Base-by-base conservation (phyloP, 768 basidiomycete species). In the Tricholoma hemisulphureum region DNA sequence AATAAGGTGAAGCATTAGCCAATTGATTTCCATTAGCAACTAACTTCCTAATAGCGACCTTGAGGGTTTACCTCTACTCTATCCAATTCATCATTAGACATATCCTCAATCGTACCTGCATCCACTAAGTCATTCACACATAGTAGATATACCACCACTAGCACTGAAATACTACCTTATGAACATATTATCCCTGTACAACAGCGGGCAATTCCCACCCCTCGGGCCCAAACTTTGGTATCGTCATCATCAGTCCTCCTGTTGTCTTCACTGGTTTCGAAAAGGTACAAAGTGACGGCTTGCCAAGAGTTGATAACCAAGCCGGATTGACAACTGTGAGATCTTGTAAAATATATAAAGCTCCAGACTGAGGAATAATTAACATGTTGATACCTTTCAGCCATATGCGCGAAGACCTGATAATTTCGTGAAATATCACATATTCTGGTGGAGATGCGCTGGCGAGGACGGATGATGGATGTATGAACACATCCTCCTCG, bases 141-240 rank as follows among this genome's bases (percentile, higher is more conserved):
- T 18, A 28, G 37, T 37, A 41, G 53, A 41, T 41, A 53, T 8
- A 53, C 21, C 6, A 4, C 35, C 24, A 26, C 26, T n/a, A 18
- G 26, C 28, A 16, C 16, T n/a, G n/a, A n/a, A 28, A 24, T 48
- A 29, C 26, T 48, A 49, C 26, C 26, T 29, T 48, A 16, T 49
- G 48, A 63, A 41, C 54, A 53, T 63, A 46, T 53, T 63, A 53
- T 16, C 53, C 54, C 28, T 72, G 73, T 21, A 74, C 78, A 7
- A 93, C 77, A 2, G 92, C 82, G 28, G 95, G 93, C 56, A 99
- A 72, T 69, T 96, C 92, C 87, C 95, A 95, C 6, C 85, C 85
- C 28, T 88, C 84, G 35, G 87, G 87, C 9, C 93, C 93, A 70
- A 95, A 98, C 53, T 82, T 84, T 0, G 96, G 96, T 49, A 88